Evolutionary conservation across 2,329 filamentous ascomycete species (phyloP), one percentile per base, ranked within the genome.

Genomic region (Canariomyces notabilis): DNA sequence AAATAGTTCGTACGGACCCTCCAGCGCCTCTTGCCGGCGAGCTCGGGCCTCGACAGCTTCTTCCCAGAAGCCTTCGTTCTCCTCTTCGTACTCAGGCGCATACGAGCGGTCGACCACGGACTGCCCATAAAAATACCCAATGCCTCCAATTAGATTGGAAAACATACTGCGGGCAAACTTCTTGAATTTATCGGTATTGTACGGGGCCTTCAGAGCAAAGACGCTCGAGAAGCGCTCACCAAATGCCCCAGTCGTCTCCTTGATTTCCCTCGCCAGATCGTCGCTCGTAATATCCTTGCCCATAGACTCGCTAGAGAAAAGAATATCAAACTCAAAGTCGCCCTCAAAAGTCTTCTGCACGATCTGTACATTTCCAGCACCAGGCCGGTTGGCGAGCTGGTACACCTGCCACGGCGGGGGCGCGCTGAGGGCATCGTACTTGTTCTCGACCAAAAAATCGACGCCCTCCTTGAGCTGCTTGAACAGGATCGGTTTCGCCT

Each of bases 1-100:
- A 64, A 90, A 97, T 2, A 98, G 78, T 64, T 95, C 88, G 44
- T 84, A 87, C 1, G 91, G 89, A 0, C 88, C 88, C 61, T 94
- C 89, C 0, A 84, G 67, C 49, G 80, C 73, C 54, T 89, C 82
- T 53, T 80, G 68, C 45, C 80, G 82, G 49, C 82, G 80, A 19
- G 73, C 77, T 48, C 89, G 79, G 4, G 90, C 91, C 59, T 85
- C 83, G 2, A 85, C 89, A 15, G 93, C 82, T 56, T 94, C 90
- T 61, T 93, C 84, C 90, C 91, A 96, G 68, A 97, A 97, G 0
- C 87, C 86, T 66, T 97, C 93, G 49, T 89, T 87, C 54, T 94
- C 89, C 68, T 98, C 93, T 9, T 95, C 89, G 57, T 97, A 97
- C 59, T 95, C 91, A 8, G 84, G 72, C n/a, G 89, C 88, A 60